phyloP scores from a whole-genome alignment of 345 rosid genomes.

The Alliaria petiolata region DNA sequence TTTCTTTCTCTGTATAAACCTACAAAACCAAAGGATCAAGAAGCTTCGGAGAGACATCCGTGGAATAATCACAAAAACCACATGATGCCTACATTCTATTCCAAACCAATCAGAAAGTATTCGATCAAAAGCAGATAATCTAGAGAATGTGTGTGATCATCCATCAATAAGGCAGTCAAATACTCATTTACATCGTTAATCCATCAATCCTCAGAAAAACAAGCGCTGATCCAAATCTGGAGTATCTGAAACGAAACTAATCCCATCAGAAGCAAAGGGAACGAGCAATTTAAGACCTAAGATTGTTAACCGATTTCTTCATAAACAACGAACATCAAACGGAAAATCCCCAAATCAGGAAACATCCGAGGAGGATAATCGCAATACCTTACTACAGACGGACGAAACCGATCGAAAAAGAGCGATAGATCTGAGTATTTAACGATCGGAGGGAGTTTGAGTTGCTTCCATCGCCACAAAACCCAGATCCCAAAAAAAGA shows the following conservation, averaged over 20 bases:
- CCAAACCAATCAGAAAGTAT: no score
- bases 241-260: not conserved
- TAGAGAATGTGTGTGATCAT: not conserved
- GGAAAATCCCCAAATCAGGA: not conserved
- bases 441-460: constrained; percentile 52
- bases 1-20: constrained; percentile 32
- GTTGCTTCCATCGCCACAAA: constrained; percentile 42
- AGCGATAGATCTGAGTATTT: constrained; percentile 71
- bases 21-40: constrained; percentile 5
- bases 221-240: not conserved
- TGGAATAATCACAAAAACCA: not conserved
- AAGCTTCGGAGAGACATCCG: not conserved
- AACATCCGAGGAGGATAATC: not conserved
- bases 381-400: constrained; percentile 44
- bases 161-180: not conserved
- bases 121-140: not conserved
- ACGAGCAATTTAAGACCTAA: not conserved
- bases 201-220: not conserved
- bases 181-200: not conserved
- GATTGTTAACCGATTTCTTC: not conserved
- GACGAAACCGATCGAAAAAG: constrained; percentile 59
- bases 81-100: not conserved
- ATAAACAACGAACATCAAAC: not conserved
- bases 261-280: not conserved
- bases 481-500: not conserved